Evolutionary conservation across 2,329 filamentous ascomycete species (phyloP), one percentile per base, ranked within the genome.

Genomic region (Beauveria australis): DNA sequence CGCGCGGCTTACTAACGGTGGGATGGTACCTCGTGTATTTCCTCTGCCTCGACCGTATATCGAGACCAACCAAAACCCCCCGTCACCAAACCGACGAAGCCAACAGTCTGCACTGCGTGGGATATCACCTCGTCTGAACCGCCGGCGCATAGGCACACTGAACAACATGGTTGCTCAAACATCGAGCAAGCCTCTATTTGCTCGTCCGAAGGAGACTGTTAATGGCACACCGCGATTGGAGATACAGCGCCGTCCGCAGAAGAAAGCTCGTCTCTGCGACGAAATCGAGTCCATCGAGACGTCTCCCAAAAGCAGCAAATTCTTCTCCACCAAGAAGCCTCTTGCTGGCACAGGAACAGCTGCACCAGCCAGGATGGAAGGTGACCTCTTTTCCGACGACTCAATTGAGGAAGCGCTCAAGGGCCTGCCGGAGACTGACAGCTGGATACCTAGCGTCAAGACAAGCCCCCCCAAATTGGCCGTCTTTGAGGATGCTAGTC

Each of bases 11-110:
- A 81, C 80, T 0, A 72, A 77, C 26, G 78, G 78, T 60, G 81
- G 78, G 3, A 68, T 79, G 40, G 78, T 78, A 5, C 80, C 82
- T 2, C 77, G 82, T 1, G 81, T 86, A 0, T 85, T 83, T 62
- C 83, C 83, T 3, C 73, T 86, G 8, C 83, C 83, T 0, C 74
- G 83, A 46, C 83, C 83, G 1, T 86, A 86, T 63, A 65, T 85
- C 26, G 76, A 80, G 3, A 73, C 71, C 5, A 65, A 69, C 33
- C 55, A 63, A 60, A 71, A 59, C 48, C 67, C 63, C 47, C 56
- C 61, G 28, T 62, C 62, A 22, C 37, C 65, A 22, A 30, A 53
- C 63, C 6, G 63, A 46, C 26, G 63, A 64, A 43, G 61, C 63
- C n/a, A 64, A 63, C 40, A 53, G 65, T 43, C 61, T 43, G 18